Conservation (phyloP, 176 grass and related monocot genomes). For the Lolium perenne region DNA sequence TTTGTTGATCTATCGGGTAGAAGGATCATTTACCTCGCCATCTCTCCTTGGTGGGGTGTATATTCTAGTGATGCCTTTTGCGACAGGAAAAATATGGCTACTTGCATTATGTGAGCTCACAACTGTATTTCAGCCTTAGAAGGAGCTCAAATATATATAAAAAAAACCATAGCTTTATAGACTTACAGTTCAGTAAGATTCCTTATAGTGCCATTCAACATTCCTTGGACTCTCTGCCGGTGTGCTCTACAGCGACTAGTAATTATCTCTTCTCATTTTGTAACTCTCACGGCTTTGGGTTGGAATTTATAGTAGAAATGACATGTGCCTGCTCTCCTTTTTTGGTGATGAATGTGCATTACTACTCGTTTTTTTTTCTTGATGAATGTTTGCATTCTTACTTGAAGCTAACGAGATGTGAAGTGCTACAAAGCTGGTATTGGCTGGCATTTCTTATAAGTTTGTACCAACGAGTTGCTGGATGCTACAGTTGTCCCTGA, state of each 20-base stretch:
- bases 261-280: neutral
- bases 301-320: constrained; percentile 23
- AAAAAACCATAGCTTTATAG: constrained; percentile 16
- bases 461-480: too few relatives aligned
- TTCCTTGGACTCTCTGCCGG: neutral
- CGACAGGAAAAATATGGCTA: neutral
- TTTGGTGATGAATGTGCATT: neutral
- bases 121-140: constrained; percentile 34
- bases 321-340: neutral
- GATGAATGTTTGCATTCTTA: neutral
- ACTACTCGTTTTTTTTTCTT: neutral
- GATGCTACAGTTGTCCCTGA: too few relatives aligned
- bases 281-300: neutral
- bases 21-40: constrained; percentile 22
- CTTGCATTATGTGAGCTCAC: constrained; percentile 15
- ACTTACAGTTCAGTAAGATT: constrained; percentile 25
- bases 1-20: constrained; percentile 1
- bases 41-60: constrained; percentile 45
- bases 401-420: neutral
- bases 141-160: constrained; percentile 30
- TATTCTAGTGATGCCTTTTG: constrained; percentile 1
- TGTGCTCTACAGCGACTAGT: neutral
- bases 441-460: neutral
- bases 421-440: neutral
- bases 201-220: neutral